Base-by-base conservation (phyloP, 2,329 filamentous ascomycete species). In the Dichotomopilus funicola region DNA sequence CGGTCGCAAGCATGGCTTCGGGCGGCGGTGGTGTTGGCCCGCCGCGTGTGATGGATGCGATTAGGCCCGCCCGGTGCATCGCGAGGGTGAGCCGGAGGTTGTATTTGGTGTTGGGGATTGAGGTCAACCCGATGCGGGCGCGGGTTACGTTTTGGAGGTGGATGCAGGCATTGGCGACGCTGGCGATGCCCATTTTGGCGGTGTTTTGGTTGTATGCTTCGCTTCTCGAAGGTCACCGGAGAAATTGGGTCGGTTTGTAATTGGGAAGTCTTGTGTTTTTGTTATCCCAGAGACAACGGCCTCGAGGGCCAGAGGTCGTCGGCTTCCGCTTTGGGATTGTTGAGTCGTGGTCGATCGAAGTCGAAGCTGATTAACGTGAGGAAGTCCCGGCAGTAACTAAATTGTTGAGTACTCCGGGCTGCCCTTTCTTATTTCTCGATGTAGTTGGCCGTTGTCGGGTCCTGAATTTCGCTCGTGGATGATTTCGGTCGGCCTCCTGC, bases 131-230 rank as follows among this genome's bases (percentile, higher is more conserved):
- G 0, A 96, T 83, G 1, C 87, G 85, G n/a, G 88, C 89, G 66
- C 85, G 85, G 55, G 87, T 87, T 63, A 88, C 89, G 77, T 96
- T 96, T 71, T 94, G 89, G 55, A 96, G 79, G 75, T 96, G 91
- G 63, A 90, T 91, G 79, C 89, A 95, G 73, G 91, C 83, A 76
- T 92, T 77, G 65, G 83, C 80, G 61, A 95, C 80, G 72, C 86
- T 83, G 68, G 81, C 77, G 73, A 96, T 80, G 65, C 68, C 68
- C 70, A 71, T 72, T 51, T 62, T 69, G 60, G 40, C 2, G 53
- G 52, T 5, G 31, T 40, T 51, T 54, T 66, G 55, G 36, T 4
- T 53, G 47, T 13, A 12, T 27, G 45, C 7, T 27, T 38, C 4
- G n/a, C 40, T 34, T 31, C 45, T 36, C 19, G 19, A 27, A 27